Conservation (phyloP, 1,284 basidiomycete genomes). For the Sporisorium reilianum region DNA sequence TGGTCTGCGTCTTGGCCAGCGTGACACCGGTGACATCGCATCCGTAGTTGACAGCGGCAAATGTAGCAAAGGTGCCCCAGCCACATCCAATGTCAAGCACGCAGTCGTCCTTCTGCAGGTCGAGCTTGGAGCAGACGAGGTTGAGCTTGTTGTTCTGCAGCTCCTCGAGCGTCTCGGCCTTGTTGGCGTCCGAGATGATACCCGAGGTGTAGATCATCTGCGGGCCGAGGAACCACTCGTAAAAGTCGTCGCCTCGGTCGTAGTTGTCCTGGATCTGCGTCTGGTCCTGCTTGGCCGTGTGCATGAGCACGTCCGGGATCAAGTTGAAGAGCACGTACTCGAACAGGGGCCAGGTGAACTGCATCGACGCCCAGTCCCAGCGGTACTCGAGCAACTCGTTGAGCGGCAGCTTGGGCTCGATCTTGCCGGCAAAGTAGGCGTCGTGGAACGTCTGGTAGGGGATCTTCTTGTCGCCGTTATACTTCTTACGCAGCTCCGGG, state of each 20-base stretch:
- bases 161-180: slow-evolving; percentile 88
- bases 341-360: slow-evolving; percentile 85
- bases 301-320: slow-evolving; percentile 91
- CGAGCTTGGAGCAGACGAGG: slow-evolving; percentile 93
- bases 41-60: slow-evolving; percentile 95
- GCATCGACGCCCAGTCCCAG: slow-evolving; percentile 94
- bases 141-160: slow-evolving; percentile 99
- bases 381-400: slow-evolving; percentile 92
- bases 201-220: slow-evolving; percentile 99
- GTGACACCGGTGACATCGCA: slow-evolving; percentile 97
- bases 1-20: slow-evolving; percentile 87
- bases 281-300: slow-evolving; percentile 90
- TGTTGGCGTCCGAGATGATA: slow-evolving; percentile 81
- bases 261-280: slow-evolving; percentile 97
- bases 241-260: slow-evolving; percentile 77
- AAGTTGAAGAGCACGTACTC: slow-evolving; percentile 91
- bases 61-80: slow-evolving; percentile 95
- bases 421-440: slow-evolving; percentile 95
- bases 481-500: slow-evolving; percentile 80
- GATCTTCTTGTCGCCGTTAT: slow-evolving; percentile 84
- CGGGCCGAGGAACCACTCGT: slow-evolving; percentile 87
- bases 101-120: slow-evolving; percentile 83
- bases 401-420: slow-evolving; percentile 95
- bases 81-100: slow-evolving; percentile 96
- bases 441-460: slow-evolving; percentile 98